A percentile compares a stretch with the other conserved stretches of the same genome.
These are phyloP conservation scores for Ganoderma multipileum DNA, from an alignment of 1,284 basidiomycete genomes.

Conservation along the genomic window DNA sequence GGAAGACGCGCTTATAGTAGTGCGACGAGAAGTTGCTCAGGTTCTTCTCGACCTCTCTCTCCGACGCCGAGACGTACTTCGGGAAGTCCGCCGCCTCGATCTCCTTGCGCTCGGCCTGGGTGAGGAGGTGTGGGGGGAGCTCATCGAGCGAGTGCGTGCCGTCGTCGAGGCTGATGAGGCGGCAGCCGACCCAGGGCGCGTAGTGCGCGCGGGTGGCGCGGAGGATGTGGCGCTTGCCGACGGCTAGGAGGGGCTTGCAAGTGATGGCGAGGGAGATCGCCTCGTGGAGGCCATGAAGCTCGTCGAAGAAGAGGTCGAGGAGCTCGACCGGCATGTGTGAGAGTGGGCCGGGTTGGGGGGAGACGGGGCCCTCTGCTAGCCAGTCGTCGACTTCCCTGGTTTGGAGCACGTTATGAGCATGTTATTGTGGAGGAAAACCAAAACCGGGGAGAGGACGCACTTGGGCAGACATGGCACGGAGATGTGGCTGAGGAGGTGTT, in stretches of 20 bases:
- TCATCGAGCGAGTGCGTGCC: slow-evolving; percentile 11
- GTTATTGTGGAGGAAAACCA: no score
- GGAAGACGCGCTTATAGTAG: slow-evolving; percentile 17
- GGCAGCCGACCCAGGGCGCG: slow-evolving; percentile 18
- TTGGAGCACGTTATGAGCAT: no score
- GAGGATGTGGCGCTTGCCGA: slow-evolving; percentile 20
- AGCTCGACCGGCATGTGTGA: slow-evolving; percentile 13
- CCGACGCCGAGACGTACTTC: background rate
- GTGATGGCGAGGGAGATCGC: slow-evolving; percentile 18
- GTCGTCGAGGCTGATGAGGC: slow-evolving; percentile 20
- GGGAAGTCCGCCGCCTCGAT: slow-evolving; percentile 4
- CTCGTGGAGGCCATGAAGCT: slow-evolving; percentile 10
- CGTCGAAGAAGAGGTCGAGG: slow-evolving; percentile 14
- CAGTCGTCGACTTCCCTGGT: slow-evolving; percentile 14
- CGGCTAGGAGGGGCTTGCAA: slow-evolving; percentile 16
- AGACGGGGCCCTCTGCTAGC: slow-evolving; percentile 5
- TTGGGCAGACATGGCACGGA: slow-evolving; percentile 12
- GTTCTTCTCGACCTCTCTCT: slow-evolving; percentile 7
- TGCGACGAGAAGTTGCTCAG: slow-evolving; percentile 14
- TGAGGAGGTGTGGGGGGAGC: slow-evolving; percentile 12
- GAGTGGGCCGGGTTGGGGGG: slow-evolving; percentile 7
- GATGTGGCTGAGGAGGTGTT: slow-evolving; percentile 11
- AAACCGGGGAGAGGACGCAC: background rate
- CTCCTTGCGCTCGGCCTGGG: slow-evolving; percentile 8
- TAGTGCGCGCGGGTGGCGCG: slow-evolving; percentile 15